Base-by-base conservation (phyloP, 2,329 filamentous ascomycete species). In the Xylariomycetidae sp. region DNA sequence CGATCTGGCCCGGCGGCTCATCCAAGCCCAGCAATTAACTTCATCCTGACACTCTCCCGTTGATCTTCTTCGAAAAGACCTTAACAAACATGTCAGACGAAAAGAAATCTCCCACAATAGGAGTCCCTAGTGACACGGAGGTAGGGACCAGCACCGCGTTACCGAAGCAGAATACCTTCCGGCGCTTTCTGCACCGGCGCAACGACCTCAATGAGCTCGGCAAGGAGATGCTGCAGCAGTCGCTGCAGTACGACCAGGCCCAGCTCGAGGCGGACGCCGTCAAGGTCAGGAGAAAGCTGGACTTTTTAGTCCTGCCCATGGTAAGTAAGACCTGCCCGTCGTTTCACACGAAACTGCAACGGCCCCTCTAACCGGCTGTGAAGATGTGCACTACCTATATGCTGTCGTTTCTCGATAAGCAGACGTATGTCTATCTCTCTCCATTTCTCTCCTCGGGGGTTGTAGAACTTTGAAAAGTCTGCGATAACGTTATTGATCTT, bases 321-420 rank as follows among this genome's bases (percentile, higher is more conserved):
- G 56, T 60, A 41, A 29, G 44, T 22, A 26, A 19, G 16, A 8
- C 14, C 30, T n/a, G 16, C 17, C n/a, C n/a, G n/a, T n/a, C n/a
- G n/a, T 25, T 30, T 19, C 12, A 15, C 11, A 11, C 18, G 25
- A 9, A 30, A 8, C 2, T 18, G 10, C n/a, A 5, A 15, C 13
- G n/a, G 27, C 7, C 25, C 18, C 34, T 7, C 43, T 46, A 36
- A 49, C 20, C 18, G 17, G 13, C 7, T 11, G 27, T 16, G 7
- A 33, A 54, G 51, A 60, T 59, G 57, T 59, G 57, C 55, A 54
- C 45, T 16, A 54, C 46, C 18, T 59, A 60, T 33, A 57, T 61
- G 53, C 34, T 61, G 31, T 52, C 49, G 15, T 61, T 61, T 35
- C 46, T 61, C 7, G 53, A 57, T 34, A 56, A 57, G 35, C 52